Conservation (phyloP, 2,329 filamentous ascomycete species). For the Colletotrichum cereale region DNA sequence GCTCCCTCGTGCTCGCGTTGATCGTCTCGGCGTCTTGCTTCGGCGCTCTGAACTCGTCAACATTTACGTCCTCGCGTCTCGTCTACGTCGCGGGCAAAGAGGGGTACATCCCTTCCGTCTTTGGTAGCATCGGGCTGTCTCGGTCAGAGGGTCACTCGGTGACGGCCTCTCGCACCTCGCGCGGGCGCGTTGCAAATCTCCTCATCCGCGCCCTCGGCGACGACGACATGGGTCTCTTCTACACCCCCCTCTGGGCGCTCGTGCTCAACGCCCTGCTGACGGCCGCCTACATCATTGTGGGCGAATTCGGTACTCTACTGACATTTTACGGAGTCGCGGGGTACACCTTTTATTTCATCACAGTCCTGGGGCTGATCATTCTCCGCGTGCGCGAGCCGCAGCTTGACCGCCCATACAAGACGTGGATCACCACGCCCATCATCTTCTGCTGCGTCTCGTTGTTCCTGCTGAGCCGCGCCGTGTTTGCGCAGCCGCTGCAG, state of each 20-base stretch:
- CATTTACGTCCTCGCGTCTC: slow-evolving; percentile 91
- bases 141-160: slow-evolving; percentile 53
- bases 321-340: slow-evolving; percentile 98
- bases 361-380: slow-evolving; percentile 92
- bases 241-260: slow-evolving; percentile 94
- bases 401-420: slow-evolving; percentile 91
- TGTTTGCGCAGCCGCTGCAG: slow-evolving; percentile 92
- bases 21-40: slow-evolving; percentile 94
- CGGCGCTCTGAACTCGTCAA: slow-evolving; percentile 92
- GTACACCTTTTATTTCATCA: slow-evolving; percentile 97
- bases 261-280: slow-evolving; percentile 83
- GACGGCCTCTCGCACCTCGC: slow-evolving; percentile 61
- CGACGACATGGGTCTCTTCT: slow-evolving; percentile 84
- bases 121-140: slow-evolving; percentile 84
- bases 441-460: slow-evolving; percentile 98
- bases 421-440: slow-evolving; percentile 97
- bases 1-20: slow-evolving; percentile 86
- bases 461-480: slow-evolving; percentile 87
- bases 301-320: slow-evolving; percentile 90
- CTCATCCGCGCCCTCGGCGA: slow-evolving; percentile 78
- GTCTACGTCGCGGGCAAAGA: slow-evolving; percentile 96
- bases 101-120: slow-evolving; percentile 87
- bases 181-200: slow-evolving; percentile 69
- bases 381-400: slow-evolving; percentile 88
- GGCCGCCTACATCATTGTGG: slow-evolving; percentile 81